Percentiles rank a stretch among this genome's conserved stretches.
phyloP scores from a whole-genome alignment of 257 asterid species.

The Mentha longifolia region DNA sequence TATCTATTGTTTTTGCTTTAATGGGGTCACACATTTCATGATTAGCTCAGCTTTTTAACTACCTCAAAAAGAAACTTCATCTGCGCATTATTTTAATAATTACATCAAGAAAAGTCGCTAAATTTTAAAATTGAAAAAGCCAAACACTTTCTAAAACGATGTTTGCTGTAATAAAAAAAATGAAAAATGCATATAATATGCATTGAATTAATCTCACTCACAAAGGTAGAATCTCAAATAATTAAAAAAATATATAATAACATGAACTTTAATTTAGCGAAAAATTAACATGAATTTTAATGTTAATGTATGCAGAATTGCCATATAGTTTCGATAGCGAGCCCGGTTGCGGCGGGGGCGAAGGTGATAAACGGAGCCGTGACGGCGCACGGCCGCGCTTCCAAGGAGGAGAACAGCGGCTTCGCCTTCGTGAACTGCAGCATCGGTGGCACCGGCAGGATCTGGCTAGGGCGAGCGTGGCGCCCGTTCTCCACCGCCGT shows the following conservation, averaged over 20 bases:
- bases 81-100: too few species aligned
- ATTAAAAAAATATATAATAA: too few species aligned
- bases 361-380: constrained; percentile 72
- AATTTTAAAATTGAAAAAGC: neutral
- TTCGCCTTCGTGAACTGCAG: constrained; percentile 71
- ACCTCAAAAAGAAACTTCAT: neutral
- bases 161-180: too few species aligned
- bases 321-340: constrained; percentile 75
- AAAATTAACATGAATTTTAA: too few species aligned
- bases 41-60: too few species aligned
- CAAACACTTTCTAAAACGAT: too few species aligned
- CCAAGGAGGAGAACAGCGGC: constrained; percentile 86
- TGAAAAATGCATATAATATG: too few species aligned
- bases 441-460: constrained; percentile 84
- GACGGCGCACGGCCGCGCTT: constrained; percentile 83
- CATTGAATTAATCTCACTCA: too few species aligned
- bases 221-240: too few species aligned
- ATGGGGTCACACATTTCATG: neutral
- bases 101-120: too few species aligned
- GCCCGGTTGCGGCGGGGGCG: constrained; percentile 59
- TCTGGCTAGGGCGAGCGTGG: constrained; percentile 98
- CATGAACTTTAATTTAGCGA: too few species aligned
- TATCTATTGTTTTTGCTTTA: too few species aligned
- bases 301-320: constrained; percentile 47
- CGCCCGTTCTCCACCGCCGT: constrained; percentile 85